Evolutionary conservation across 2,329 filamentous ascomycete genomes (phyloP).

Genomic region (Penicillium sumatraense): DNA sequence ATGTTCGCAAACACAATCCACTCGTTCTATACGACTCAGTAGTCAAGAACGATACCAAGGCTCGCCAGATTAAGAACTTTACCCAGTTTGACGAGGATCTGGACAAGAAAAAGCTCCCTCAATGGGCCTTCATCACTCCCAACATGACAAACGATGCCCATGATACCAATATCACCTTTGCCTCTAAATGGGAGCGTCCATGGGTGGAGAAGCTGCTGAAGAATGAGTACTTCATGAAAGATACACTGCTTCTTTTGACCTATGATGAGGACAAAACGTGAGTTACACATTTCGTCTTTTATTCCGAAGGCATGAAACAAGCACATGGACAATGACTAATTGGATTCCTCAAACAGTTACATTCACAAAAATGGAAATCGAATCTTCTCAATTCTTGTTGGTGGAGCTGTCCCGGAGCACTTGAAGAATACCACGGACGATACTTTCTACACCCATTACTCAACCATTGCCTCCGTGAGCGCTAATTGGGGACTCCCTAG

Average conservation of each 20-base stretch:
- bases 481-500: constrained; percentile 73
- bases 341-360: constrained; percentile 22
- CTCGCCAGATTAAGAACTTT: constrained; percentile 75
- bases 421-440: constrained; percentile 70
- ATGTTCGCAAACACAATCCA: constrained; percentile 82
- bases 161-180: constrained; percentile 71
- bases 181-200: constrained; percentile 68
- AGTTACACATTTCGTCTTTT: constrained; percentile 55
- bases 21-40: constrained; percentile 69
- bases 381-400: constrained; percentile 72
- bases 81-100: constrained; percentile 72
- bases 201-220: constrained; percentile 73
- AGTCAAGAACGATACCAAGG: constrained; percentile 60
- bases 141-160: constrained; percentile 72
- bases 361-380: constrained; percentile 56
- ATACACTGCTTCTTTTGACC: constrained; percentile 78
- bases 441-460: constrained; percentile 76
- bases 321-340: neutral
- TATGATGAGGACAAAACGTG: constrained; percentile 80
- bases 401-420: constrained; percentile 69
- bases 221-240: constrained; percentile 73
- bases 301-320: constrained; percentile 54
- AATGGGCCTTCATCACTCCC: constrained; percentile 63
- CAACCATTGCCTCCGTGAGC: constrained; percentile 67
- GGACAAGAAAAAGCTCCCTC: constrained; percentile 65